phyloP scores from a whole-genome alignment of 495 filamentous ascomycete genomes.

The Podospora sp. region DNA sequence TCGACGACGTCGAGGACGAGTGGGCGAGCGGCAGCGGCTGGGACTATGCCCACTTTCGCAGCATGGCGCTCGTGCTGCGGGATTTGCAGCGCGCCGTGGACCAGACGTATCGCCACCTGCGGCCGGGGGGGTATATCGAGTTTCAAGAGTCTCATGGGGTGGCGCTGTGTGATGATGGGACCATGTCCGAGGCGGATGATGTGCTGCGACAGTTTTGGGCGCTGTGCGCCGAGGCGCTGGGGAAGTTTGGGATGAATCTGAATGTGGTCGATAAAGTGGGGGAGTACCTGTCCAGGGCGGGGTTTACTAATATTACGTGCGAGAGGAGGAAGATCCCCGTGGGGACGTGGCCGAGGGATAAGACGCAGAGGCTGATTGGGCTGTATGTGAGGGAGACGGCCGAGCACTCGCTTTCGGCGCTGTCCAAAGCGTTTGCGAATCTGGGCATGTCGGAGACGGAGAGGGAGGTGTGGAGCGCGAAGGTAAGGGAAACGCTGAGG shows the following conservation, averaged over 20 bases:
- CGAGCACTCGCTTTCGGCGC: constrained; percentile 50
- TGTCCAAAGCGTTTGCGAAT: constrained; percentile 54
- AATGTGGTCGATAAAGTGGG: constrained; percentile 47
- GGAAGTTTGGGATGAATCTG: constrained; percentile 43
- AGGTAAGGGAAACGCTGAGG: constrained; percentile 35
- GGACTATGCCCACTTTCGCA: constrained; percentile 45
- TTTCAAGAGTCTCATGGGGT: constrained; percentile 43
- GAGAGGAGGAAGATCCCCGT: constrained; percentile 54
- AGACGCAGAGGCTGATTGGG: constrained; percentile 58
- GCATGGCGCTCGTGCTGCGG: constrained; percentile 31
- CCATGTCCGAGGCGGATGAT: constrained; percentile 31
- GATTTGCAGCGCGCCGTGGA: constrained; percentile 30
- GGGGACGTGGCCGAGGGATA: constrained; percentile 60
- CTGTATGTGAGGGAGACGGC: constrained; percentile 40
- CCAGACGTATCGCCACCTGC: constrained; percentile 36
- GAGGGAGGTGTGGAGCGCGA: constrained; percentile 36
- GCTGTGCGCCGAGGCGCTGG: constrained; percentile 33
- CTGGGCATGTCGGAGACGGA: constrained; percentile 38
- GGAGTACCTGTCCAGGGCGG: constrained; percentile 53
- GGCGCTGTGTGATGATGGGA: constrained; percentile 42
- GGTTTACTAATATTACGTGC: constrained; percentile 61
- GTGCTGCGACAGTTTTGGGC: constrained; percentile 35
- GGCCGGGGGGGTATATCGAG: constrained; percentile 42
- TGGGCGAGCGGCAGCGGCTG: constrained; percentile 39
- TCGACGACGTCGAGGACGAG: constrained; percentile 43